Conservation (phyloP, 176 grass and related monocot genomes). For the Carex parvula region DNA sequence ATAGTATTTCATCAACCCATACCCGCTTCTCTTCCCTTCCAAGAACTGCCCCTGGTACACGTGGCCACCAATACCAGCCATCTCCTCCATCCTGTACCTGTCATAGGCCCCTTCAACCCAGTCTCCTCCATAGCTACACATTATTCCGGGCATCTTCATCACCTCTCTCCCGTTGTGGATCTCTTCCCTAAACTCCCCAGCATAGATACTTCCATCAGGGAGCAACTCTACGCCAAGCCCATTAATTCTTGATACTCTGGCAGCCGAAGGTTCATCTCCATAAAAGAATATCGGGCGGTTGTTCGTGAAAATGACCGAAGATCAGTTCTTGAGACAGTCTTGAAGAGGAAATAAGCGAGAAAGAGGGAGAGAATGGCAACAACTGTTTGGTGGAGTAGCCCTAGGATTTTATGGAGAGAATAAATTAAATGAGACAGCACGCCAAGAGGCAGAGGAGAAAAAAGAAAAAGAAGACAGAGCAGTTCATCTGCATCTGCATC, state of each 20-base stretch:
- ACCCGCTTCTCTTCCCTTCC: slow-evolving; percentile 46
- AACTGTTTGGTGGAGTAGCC: background rate
- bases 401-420: background rate
- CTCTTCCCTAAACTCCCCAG: slow-evolving; percentile 69
- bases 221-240: slow-evolving; percentile 48
- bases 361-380: slow-evolving; percentile 1
- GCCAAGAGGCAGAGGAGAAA: slow-evolving; percentile 26
- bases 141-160: slow-evolving; percentile 43
- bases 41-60: slow-evolving; percentile 61
- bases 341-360: slow-evolving; percentile 7
- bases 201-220: slow-evolving; percentile 61
- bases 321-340: slow-evolving; percentile 14
- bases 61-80: slow-evolving; percentile 16
- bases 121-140: slow-evolving; percentile 54
- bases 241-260: slow-evolving; percentile 18
- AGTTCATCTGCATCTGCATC: background rate
- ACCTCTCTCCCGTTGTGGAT: slow-evolving; percentile 57
- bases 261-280: slow-evolving; percentile 29
- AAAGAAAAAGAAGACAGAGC: slow-evolving; percentile 29
- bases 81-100: slow-evolving; percentile 64
- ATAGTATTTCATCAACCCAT: slow-evolving; percentile 49
- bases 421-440: slow-evolving; percentile 23
- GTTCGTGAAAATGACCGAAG: background rate
- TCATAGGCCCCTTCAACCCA: slow-evolving; percentile 71
- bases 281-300: slow-evolving; percentile 48